These are phyloP conservation scores for Davidsoniella eucalypti DNA, from an alignment of 2,329 filamentous ascomycete species.

Conservation along the genomic window DNA sequence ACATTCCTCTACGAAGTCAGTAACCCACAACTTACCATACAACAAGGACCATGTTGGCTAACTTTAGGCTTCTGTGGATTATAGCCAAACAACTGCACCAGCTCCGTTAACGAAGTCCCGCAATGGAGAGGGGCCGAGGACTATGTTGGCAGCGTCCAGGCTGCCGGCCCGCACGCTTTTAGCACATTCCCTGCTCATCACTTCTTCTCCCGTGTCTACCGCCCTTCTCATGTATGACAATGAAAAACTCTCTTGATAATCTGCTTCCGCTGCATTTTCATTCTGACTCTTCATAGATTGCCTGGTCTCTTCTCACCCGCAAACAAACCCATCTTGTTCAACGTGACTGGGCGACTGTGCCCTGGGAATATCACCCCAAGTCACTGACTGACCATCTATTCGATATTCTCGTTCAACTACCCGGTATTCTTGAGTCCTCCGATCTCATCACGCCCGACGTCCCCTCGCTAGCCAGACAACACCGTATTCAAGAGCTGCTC, in stretches of 20 bases:
- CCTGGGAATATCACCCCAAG: constrained; percentile 36
- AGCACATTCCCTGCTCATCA: constrained; percentile 38
- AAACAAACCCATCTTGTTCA: constrained; percentile 33
- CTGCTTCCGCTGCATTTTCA: not conserved
- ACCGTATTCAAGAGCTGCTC: constrained; percentile 32
- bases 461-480: constrained; percentile 25
- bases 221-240: constrained; percentile 32
- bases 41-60: not conserved
- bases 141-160: constrained; percentile 23
- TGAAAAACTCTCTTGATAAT: not conserved
- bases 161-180: constrained; percentile 30
- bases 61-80: not conserved
- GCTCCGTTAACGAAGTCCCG: constrained; percentile 18
- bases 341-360: constrained; percentile 33
- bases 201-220: constrained; percentile 39
- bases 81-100: constrained; percentile 29
- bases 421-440: constrained; percentile 28
- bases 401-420: constrained; percentile 32
- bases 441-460: constrained; percentile 26
- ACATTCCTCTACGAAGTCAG: constrained; percentile 38
- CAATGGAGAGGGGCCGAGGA: constrained; percentile 24
- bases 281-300: constrained; percentile 21
- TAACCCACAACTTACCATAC: not conserved
- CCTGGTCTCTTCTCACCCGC: constrained; percentile 32
- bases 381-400: constrained; percentile 34